phyloP scores from a whole-genome alignment of 140 eudicot genomes.

The Stevia rebaudiana region DNA sequence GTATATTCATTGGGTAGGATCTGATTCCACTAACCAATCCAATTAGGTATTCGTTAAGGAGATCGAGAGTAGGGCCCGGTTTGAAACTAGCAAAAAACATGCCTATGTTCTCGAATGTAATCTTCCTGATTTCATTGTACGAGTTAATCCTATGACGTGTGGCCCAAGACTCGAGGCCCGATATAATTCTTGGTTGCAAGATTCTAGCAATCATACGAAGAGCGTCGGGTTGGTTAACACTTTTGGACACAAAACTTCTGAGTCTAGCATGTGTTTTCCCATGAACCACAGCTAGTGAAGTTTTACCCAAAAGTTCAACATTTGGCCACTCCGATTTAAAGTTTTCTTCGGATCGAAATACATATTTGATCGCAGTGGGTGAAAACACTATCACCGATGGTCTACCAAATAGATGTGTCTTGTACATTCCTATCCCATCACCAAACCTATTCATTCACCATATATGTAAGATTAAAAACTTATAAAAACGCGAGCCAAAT shows the following conservation, averaged over 20 bases:
- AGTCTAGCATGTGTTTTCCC: conserved; percentile 41
- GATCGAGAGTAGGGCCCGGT: conserved; percentile 40
- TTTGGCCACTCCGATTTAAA: conserved; percentile 33
- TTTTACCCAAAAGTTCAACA: conserved; percentile 25
- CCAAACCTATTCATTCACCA: conserved; percentile 30
- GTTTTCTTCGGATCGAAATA: conserved; percentile 21
- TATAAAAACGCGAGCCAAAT: neutral
- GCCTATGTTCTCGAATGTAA: conserved; percentile 46
- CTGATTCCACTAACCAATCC: conserved; percentile 43
- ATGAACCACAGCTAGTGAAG: conserved; percentile 27
- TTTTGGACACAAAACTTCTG: conserved; percentile 32
- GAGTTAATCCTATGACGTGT: conserved; percentile 23
- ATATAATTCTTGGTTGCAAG: conserved; percentile 44
- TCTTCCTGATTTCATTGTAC: conserved; percentile 34
- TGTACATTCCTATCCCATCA: conserved; percentile 39
- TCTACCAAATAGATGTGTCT: conserved; percentile 36
- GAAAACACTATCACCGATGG: conserved; percentile 41
- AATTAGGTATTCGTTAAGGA: conserved; percentile 17
- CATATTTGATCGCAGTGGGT: conserved; percentile 31
- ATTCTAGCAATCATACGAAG: conserved; percentile 34
- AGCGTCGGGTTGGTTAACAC: conserved; percentile 48
- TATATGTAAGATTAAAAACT: neutral
- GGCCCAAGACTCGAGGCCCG: conserved; percentile 43
- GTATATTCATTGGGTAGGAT: conserved; percentile 48
- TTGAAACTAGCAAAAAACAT: conserved; percentile 48